These are phyloP conservation scores for Yarrowia keelungensis DNA, from an alignment of 805 yeast genomes.

Conservation along the genomic window DNA sequence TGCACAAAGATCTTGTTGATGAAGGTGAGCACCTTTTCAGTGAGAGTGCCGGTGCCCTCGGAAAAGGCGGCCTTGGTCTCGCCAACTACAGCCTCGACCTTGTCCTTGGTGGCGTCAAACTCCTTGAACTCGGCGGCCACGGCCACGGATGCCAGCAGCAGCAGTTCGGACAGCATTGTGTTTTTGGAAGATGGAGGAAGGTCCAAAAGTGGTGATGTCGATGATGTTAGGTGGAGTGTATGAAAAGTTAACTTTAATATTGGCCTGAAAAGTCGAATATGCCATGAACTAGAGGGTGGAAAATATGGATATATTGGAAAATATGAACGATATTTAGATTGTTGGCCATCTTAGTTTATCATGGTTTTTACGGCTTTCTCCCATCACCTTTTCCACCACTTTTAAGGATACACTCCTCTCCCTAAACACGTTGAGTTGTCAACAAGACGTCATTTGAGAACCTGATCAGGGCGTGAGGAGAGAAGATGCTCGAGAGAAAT, in stretches of 20 bases:
- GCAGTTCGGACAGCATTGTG: conserved; percentile 7
- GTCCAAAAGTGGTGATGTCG: neutral
- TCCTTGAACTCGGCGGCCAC: conserved; percentile 34
- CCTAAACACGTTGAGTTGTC: too few species aligned
- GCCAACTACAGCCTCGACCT: conserved; percentile 22
- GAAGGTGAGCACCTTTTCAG: conserved; percentile 18
- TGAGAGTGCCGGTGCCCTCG: conserved; percentile 12
- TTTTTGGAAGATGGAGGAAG: neutral
- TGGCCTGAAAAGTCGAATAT: too few species aligned
- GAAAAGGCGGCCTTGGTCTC: conserved; percentile 19
- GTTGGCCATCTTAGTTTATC: too few species aligned
- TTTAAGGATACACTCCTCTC: too few species aligned
- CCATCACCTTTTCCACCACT: too few species aligned
- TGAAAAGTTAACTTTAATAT: neutral
- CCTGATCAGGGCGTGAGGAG: too few species aligned
- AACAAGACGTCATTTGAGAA: too few species aligned
- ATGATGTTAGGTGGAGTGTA: neutral
- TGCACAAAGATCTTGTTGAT: conserved; percentile 41
- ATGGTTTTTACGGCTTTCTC: too few species aligned
- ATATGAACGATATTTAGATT: too few species aligned
- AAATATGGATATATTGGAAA: too few species aligned
- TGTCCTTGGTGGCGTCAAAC: conserved; percentile 29
- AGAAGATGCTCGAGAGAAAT: too few species aligned
- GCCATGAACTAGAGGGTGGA: too few species aligned
- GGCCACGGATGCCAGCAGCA: conserved; percentile 20